These are phyloP conservation scores for Nothopassalora personata DNA, from an alignment of 2,329 filamentous ascomycete genomes.

Conservation along the genomic window DNA sequence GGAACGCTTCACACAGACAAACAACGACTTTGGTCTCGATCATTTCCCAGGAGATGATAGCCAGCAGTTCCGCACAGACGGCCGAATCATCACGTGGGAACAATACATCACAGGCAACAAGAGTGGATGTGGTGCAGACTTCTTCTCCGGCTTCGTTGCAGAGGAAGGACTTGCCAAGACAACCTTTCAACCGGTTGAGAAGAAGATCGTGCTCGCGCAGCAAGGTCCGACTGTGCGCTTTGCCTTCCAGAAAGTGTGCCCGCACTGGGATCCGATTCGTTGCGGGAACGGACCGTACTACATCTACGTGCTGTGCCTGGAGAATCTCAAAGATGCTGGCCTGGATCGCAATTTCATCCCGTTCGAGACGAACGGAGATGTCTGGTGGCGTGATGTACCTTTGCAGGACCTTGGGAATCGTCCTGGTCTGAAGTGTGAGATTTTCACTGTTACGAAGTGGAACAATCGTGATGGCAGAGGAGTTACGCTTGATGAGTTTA, in stretches of 20 bases:
- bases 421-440: constrained; percentile 60
- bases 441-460: constrained; percentile 57
- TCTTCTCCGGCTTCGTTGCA: constrained; percentile 45
- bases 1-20: constrained; percentile 55
- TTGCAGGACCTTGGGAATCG: constrained; percentile 56
- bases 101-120: constrained; percentile 68
- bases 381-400: constrained; percentile 74
- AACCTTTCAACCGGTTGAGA: constrained; percentile 57
- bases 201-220: constrained; percentile 58
- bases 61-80: constrained; percentile 71
- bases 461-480: constrained; percentile 49
- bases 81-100: constrained; percentile 65
- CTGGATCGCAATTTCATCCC: constrained; percentile 65
- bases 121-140: constrained; percentile 38
- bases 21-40: constrained; percentile 72
- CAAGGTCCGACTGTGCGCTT: constrained; percentile 54
- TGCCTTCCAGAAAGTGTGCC: constrained; percentile 71
- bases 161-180: constrained; percentile 50
- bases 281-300: constrained; percentile 62
- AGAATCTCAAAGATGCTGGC: constrained; percentile 49
- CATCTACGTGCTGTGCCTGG: constrained; percentile 63
- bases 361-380: constrained; percentile 67
- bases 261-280: constrained; percentile 72
- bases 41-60: constrained; percentile 69
- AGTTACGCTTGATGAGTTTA: constrained; percentile 46